Percentiles rank a stretch among this genome's conserved stretches.
Evolutionary conservation across 306 rosid species (phyloP).

Genomic region (Acacia melanoxylon): DNA sequence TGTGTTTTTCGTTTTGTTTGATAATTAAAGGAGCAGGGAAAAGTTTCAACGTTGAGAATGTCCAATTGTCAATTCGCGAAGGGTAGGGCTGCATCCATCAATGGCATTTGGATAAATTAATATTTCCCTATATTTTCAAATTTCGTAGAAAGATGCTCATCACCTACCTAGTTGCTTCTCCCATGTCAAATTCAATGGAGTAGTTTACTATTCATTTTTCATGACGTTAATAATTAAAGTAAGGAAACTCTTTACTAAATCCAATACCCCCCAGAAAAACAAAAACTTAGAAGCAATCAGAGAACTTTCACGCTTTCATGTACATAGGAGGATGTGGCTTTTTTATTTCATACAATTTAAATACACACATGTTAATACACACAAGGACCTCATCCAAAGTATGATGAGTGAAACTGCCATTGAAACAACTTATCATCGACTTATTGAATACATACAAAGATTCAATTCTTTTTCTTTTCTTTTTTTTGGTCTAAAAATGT

Average conservation of each 20-base stretch:
- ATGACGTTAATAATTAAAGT: no score
- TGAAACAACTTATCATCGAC: no score
- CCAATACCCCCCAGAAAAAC: neutral
- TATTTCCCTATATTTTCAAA: neutral
- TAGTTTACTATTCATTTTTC: neutral
- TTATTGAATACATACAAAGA: neutral
- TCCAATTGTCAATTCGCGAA: neutral
- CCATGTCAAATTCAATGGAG: neutral
- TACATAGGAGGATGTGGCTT: neutral
- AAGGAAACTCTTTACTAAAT: neutral
- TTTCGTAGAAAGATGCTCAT: neutral
- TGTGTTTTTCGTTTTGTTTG: neutral
- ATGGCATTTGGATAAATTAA: neutral
- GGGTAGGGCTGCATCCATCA: constrained; percentile 1
- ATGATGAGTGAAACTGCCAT: no score
- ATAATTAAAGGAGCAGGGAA: neutral
- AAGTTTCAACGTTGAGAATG: neutral
- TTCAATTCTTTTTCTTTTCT: neutral
- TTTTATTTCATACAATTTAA: no score
- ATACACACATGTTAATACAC: neutral
- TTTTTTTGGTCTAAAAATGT: neutral
- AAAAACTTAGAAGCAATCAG: neutral
- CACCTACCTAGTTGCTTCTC: neutral
- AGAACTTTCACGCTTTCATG: neutral
- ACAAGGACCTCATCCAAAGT: no score